Conservation (phyloP, 495 filamentous ascomycete species). For the Aspergillus diversus region DNA sequence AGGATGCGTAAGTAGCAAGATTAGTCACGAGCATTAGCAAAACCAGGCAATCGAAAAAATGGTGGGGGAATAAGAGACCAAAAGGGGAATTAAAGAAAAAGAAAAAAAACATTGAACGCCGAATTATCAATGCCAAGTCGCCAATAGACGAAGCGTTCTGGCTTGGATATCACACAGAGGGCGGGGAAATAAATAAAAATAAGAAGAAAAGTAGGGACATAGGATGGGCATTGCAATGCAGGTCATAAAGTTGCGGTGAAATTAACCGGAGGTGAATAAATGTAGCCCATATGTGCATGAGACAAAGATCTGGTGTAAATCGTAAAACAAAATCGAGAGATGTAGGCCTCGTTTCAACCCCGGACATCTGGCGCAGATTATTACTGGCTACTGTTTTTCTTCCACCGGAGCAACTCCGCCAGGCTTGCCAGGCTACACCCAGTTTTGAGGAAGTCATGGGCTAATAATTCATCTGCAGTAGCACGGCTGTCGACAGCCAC, state of each 20-base stretch:
- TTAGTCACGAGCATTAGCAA: constrained; percentile 1
- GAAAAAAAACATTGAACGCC: constrained; percentile 35
- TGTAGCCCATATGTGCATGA: constrained; percentile 43
- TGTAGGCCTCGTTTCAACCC: constrained; percentile 6
- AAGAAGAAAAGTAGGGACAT: constrained; percentile 28
- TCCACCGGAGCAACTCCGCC: constrained; percentile 80
- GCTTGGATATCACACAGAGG: constrained; percentile 32
- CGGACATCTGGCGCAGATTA: constrained; percentile 11
- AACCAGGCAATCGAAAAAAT: background rate
- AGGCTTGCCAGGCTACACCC: constrained; percentile 77
- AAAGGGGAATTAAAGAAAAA: constrained; percentile 8
- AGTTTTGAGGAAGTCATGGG: constrained; percentile 73
- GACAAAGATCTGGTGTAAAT: constrained; percentile 33
- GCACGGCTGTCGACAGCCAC: constrained; percentile 95
- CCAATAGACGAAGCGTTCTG: constrained; percentile 8
- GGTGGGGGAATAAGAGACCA: background rate
- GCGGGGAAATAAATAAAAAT: constrained; percentile 22
- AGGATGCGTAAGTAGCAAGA: constrained; percentile 11
- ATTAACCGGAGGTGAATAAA: constrained; percentile 37
- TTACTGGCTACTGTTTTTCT: constrained; percentile 50
- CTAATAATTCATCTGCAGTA: constrained; percentile 82
- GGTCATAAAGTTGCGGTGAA: constrained; percentile 29
- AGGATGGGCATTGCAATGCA: constrained; percentile 27
- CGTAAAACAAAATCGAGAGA: constrained; percentile 22
- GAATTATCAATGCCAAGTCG: constrained; percentile 24